phyloP scores from a whole-genome alignment of 2,329 filamentous ascomycete genomes.

The Arthroderma uncinatum region DNA sequence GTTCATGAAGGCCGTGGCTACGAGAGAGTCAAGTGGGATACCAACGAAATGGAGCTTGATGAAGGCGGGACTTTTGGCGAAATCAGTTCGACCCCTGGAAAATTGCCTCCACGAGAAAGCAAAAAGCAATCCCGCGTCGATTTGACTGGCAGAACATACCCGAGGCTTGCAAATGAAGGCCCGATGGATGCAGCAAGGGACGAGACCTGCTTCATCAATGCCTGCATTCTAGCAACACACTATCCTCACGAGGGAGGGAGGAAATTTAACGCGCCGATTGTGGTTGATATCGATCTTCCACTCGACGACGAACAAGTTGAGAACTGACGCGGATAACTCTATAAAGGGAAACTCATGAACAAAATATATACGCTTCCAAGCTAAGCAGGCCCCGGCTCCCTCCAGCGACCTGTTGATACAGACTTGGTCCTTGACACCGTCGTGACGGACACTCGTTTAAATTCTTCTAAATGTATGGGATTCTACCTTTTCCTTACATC shows the following conservation, averaged over 20 bases:
- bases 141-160: conserved; percentile 34
- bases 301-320: background rate
- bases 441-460: conserved; percentile 4
- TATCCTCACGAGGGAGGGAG: conserved; percentile 53
- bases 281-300: conserved; percentile 69
- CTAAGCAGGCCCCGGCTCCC: background rate
- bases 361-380: background rate
- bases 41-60: background rate
- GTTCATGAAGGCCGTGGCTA: conserved; percentile 47
- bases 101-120: conserved; percentile 35
- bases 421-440: background rate
- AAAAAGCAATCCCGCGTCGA: conserved; percentile 47
- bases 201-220: conserved; percentile 73
- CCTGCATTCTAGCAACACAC: conserved; percentile 58
- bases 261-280: conserved; percentile 64
- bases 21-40: conserved; percentile 41
- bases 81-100: conserved; percentile 14
- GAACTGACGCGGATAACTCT: background rate
- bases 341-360: background rate
- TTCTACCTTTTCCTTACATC: background rate
- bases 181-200: conserved; percentile 30
- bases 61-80: conserved; percentile 11
- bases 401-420: background rate
- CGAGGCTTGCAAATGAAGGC: conserved; percentile 27
- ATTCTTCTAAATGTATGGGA: background rate